Evolutionary conservation across 2,329 filamentous ascomycete species (phyloP), one percentile per base, ranked within the genome.

Genomic region (Pestalotiopsis fici): DNA sequence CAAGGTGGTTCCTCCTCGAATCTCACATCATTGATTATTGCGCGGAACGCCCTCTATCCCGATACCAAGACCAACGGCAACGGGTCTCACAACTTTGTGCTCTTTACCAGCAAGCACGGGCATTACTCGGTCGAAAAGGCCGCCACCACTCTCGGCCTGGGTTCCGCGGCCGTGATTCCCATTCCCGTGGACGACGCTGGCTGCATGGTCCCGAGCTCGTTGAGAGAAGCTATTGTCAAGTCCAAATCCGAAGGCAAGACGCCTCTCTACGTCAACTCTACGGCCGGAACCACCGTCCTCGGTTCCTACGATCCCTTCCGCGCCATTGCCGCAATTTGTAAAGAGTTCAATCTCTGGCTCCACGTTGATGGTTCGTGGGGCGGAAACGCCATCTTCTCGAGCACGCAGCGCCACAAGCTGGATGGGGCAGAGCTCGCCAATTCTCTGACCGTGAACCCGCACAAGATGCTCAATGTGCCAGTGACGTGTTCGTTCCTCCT

Each of bases 61-160:
- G 84, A 88, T 11, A 94, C 91, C 64, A 97, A 97, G 79, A 82
- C 82, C 0, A 78, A 86, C 1, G 96, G 96, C 18, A 94, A 94
- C 75, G 86, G 84, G 1, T 76, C 77, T 3, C 80, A 84, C 69
- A 84, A 86, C 23, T 95, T 98, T 74, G 91, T 94, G 23, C 81
- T 98, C 65, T 98, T 98, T 82, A 98, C 95, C 2, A 93, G 90
- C 71, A 89, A 87, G 0, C 94, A 98, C 78, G 95, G 95, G 0
- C 96, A 98, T 83, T 99, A 98, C 83, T 95, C 91, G 4, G 88
- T 98, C 28, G 94, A 97, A 75, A 98, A 98, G 82, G 95, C 94
- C 2, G 95, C 95, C n/a, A 91, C 95, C 76, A 92, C 95, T 76
- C 91, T 92, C 73, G 96, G 96, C 0, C 87, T 99, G 47, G 96